These are phyloP conservation scores for Brasenia schreberi DNA, from an alignment of 164 flowering plant genomes.

Conservation along the genomic window DNA sequence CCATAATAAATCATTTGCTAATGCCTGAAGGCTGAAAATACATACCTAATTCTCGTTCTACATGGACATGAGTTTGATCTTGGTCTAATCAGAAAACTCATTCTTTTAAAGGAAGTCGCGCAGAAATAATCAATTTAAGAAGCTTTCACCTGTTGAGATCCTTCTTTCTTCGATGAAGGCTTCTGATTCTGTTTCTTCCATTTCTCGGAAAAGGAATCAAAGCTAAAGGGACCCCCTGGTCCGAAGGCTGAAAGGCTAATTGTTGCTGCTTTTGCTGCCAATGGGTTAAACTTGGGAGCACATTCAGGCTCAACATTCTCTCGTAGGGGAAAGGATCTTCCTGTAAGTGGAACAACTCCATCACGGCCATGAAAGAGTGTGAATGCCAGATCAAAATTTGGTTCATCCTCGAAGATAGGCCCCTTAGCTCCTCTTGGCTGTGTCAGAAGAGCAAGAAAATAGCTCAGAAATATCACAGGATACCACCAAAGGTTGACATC, in stretches of 20 bases:
- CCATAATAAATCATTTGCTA: not conserved
- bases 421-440: conserved; percentile 60
- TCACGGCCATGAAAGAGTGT: conserved; percentile 88
- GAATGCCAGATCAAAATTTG: conserved; percentile 88
- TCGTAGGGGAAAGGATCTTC: conserved; percentile 24
- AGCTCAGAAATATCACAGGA: too few relatives aligned
- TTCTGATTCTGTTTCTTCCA: conserved; percentile 55
- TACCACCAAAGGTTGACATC: too few relatives aligned
- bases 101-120: not conserved
- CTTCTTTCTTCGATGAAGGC: conserved; percentile 37
- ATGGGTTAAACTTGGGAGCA: conserved; percentile 63
- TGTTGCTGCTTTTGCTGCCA: conserved; percentile 94
- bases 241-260: conserved; percentile 93
- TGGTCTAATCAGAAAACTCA: not conserved
- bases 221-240: conserved; percentile 72
- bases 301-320: conserved; percentile 24
- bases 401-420: conserved; percentile 96
- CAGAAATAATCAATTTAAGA: not conserved
- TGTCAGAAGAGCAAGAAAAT: too few relatives aligned
- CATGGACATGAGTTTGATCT: not conserved
- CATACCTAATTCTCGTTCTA: not conserved
- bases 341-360: conserved; percentile 95
- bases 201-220: conserved; percentile 57
- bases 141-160: conserved; percentile 47
- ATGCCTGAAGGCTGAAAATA: too few relatives aligned